Conservation (phyloP, 768 basidiomycete species). For the Pluteus cervinus region DNA sequence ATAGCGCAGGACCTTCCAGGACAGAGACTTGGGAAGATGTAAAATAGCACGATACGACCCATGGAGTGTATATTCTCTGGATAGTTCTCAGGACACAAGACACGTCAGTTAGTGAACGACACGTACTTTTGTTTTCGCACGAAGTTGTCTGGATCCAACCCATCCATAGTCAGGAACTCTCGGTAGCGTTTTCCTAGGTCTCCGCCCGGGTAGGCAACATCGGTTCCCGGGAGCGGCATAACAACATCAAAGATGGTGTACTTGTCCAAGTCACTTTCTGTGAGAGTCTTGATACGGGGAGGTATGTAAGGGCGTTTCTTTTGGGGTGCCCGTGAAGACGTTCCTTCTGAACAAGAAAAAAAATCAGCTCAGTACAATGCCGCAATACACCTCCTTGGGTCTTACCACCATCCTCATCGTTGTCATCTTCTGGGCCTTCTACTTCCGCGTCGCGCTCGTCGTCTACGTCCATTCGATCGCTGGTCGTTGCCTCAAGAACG, state of each 20-base stretch:
- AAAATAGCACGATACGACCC: constrained; percentile 94
- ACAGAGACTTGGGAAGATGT: constrained; percentile 75
- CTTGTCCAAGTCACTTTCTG: constrained; percentile 68
- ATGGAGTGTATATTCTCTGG: constrained; percentile 84
- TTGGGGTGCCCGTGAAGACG: too few relatives aligned
- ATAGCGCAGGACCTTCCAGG: constrained; percentile 81
- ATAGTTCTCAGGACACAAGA: constrained; percentile 5
- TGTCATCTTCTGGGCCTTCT: constrained; percentile 28
- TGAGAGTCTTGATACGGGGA: constrained; percentile 71
- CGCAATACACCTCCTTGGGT: too few relatives aligned
- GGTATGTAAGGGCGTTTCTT: constrained; percentile 55
- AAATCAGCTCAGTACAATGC: too few relatives aligned
- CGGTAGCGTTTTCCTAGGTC: constrained; percentile 80
- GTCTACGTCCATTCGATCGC: constrained; percentile 26
- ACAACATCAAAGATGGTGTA: constrained; percentile 93
- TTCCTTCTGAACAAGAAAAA: too few relatives aligned
- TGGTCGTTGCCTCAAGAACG: constrained; percentile 58
- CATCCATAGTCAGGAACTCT: constrained; percentile 78
- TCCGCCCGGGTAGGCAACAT: constrained; percentile 90
- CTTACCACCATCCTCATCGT: constrained; percentile 14
- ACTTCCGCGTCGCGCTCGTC: constrained; percentile 26
- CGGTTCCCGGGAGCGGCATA: constrained; percentile 95
- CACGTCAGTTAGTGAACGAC: background rate
- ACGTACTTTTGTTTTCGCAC: constrained; percentile 82
- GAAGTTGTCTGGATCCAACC: constrained; percentile 87